Evolutionary conservation across 106 monocot genomes (phyloP).

Genomic region (Agapanthus africanus): DNA sequence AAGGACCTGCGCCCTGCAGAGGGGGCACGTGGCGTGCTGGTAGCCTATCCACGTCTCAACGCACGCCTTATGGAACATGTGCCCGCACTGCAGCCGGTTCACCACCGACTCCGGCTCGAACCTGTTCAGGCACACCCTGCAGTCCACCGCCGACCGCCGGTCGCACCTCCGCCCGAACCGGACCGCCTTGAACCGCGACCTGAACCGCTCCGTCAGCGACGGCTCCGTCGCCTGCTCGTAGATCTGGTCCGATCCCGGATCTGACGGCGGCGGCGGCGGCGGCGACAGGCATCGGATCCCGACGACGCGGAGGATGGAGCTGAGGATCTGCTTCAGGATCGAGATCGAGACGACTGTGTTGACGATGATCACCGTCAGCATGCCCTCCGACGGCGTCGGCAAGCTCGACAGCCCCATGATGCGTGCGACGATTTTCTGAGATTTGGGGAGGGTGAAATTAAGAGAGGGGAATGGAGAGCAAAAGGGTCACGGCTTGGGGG

Average conservation of each 20-base stretch:
- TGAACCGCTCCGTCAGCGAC: slow-evolving; percentile 49
- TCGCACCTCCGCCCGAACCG: slow-evolving; percentile 28
- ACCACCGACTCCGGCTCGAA: slow-evolving; percentile 74
- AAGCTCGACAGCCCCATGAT: slow-evolving; percentile 76
- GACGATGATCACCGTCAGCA: slow-evolving; percentile 55
- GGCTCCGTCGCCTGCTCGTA: slow-evolving; percentile 4
- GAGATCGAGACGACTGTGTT: slow-evolving; percentile 72
- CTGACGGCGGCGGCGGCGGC: too few relatives aligned
- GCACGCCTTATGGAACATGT: slow-evolving; percentile 68
- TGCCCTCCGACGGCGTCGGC: slow-evolving; percentile 74
- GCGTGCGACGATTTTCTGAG: too few relatives aligned
- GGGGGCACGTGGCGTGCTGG: slow-evolving; percentile 68
- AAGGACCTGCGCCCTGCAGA: slow-evolving; percentile 63
- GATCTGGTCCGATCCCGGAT: background rate
- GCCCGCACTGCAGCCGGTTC: slow-evolving; percentile 74
- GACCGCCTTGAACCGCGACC: slow-evolving; percentile 45
- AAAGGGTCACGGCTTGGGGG: background rate
- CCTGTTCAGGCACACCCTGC: slow-evolving; percentile 62
- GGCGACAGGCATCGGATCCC: slow-evolving; percentile 24
- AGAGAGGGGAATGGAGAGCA: background rate
- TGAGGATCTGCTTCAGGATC: slow-evolving; percentile 50
- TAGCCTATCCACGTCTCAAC: slow-evolving; percentile 79
- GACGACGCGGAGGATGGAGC: slow-evolving; percentile 39
- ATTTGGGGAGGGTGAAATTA: too few relatives aligned
- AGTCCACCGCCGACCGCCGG: slow-evolving; percentile 28